phyloP scores from a whole-genome alignment of 2,329 filamentous ascomycete genomes.

The Cercospora citrullina region DNA sequence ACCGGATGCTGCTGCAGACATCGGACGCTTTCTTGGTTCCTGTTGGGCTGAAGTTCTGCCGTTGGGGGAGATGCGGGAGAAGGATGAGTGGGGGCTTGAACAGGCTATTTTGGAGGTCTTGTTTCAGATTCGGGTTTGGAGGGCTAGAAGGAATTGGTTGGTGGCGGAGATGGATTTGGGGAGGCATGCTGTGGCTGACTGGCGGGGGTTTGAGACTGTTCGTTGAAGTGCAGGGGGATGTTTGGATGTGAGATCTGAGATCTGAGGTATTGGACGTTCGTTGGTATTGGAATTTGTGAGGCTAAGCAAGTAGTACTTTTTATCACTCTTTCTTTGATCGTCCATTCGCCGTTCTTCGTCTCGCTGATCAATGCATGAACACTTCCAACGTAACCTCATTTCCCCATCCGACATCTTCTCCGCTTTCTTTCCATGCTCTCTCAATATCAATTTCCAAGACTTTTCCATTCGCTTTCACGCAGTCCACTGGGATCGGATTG shows the following conservation, averaged over 20 bases:
- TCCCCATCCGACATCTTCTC: conserved; percentile 69
- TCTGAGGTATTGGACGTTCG: not conserved
- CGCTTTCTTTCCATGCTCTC: conserved; percentile 74
- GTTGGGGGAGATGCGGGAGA: not conserved
- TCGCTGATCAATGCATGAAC: conserved; percentile 43
- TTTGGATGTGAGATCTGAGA: not conserved
- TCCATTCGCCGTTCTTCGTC: too few relatives aligned
- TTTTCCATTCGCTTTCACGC: conserved; percentile 55
- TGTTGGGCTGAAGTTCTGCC: not conserved
- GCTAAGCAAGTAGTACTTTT: not conserved
- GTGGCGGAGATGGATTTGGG: not conserved
- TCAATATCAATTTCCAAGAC: conserved; percentile 77
- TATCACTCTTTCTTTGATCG: not conserved
- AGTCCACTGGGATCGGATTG: conserved; percentile 65
- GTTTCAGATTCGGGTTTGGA: not conserved
- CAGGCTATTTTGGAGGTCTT: not conserved
- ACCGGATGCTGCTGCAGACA: not conserved
- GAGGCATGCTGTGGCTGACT: not conserved
- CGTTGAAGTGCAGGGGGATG: not conserved
- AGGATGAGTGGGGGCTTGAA: not conserved
- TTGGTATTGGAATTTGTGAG: not conserved
- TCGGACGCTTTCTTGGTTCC: too few relatives aligned
- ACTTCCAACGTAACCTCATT: conserved; percentile 76
- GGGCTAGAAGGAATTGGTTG: not conserved
- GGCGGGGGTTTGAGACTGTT: not conserved